A percentile compares a stretch with the other conserved stretches of the same genome.
phyloP scores from a whole-genome alignment of 306 rosid species.

The Crotalaria pallida region DNA sequence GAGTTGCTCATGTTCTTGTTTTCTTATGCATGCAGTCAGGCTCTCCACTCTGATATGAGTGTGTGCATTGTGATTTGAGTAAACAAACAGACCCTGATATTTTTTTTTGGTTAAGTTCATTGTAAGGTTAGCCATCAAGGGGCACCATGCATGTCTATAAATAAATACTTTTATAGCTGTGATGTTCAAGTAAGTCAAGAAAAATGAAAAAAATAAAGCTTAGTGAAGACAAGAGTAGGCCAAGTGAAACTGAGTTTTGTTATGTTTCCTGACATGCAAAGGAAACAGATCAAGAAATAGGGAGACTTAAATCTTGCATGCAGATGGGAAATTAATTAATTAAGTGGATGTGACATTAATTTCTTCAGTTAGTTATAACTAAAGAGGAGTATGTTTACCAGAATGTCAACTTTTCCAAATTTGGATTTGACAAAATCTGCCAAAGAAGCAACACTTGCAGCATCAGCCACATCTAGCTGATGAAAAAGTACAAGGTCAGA shows the following conservation, averaged over 20 bases:
- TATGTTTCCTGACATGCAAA: not conserved
- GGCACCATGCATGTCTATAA: no score
- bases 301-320: not conserved
- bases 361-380: not conserved
- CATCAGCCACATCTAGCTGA: slow-evolving; percentile 35
- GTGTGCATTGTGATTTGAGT: no score
- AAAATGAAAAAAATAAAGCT: no score
- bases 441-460: slow-evolving; percentile 29
- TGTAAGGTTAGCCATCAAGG: no score
- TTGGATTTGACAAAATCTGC: slow-evolving; percentile 24
- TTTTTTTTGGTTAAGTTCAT: no score
- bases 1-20: no score
- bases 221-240: no score
- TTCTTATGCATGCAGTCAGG: no score
- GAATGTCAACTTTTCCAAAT: slow-evolving; percentile 41
- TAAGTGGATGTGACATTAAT: not conserved
- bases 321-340: not conserved
- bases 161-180: no score
- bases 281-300: not conserved
- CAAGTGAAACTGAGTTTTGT: not conserved
- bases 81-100: no score
- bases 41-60: no score
- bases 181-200: no score
- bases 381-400: slow-evolving; percentile 22
- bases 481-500: slow-evolving; percentile 26